Conservation (phyloP, 768 basidiomycete species). For the Myochromella boudieri region DNA sequence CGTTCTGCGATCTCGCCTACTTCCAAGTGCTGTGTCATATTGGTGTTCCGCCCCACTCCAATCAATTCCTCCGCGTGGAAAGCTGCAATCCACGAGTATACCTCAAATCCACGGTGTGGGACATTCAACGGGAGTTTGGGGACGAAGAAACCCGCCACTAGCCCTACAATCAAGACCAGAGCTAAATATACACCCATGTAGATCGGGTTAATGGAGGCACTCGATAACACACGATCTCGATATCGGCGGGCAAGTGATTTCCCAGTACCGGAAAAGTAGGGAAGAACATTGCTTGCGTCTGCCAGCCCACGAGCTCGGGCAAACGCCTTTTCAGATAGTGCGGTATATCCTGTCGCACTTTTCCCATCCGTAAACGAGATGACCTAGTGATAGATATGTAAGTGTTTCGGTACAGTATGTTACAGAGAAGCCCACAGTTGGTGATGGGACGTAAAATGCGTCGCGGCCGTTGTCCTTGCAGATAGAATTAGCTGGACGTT, state of each 20-base stretch:
- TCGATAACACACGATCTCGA: slow-evolving; percentile 27
- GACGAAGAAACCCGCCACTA: slow-evolving; percentile 29
- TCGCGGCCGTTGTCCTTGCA: slow-evolving; percentile 38
- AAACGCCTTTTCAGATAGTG: slow-evolving; percentile 31
- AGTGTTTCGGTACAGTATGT: background rate
- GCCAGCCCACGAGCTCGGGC: slow-evolving; percentile 33
- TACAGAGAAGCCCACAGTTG: slow-evolving; percentile 29
- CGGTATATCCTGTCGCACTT: slow-evolving; percentile 37
- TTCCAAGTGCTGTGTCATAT: slow-evolving; percentile 27
- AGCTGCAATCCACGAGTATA: slow-evolving; percentile 31
- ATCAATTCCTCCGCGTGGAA: slow-evolving; percentile 29
- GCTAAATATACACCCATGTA: slow-evolving; percentile 24
- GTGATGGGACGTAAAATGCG: slow-evolving; percentile 38
- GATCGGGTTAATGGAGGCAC: slow-evolving; percentile 22
- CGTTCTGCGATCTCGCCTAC: slow-evolving; percentile 26
- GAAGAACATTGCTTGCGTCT: slow-evolving; percentile 39
- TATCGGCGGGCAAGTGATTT: slow-evolving; percentile 34
- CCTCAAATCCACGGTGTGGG: slow-evolving; percentile 28
- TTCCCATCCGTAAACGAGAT: slow-evolving; percentile 36
- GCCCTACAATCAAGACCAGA: slow-evolving; percentile 27
- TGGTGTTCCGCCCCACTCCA: slow-evolving; percentile 17
- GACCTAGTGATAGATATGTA: slow-evolving; percentile 20
- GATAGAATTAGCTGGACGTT: background rate
- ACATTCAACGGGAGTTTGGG: slow-evolving; percentile 26
- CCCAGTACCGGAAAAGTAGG: slow-evolving; percentile 40